Conservation (phyloP, 2,329 filamentous ascomycete genomes). For the Penicillium aurantiogriseum region DNA sequence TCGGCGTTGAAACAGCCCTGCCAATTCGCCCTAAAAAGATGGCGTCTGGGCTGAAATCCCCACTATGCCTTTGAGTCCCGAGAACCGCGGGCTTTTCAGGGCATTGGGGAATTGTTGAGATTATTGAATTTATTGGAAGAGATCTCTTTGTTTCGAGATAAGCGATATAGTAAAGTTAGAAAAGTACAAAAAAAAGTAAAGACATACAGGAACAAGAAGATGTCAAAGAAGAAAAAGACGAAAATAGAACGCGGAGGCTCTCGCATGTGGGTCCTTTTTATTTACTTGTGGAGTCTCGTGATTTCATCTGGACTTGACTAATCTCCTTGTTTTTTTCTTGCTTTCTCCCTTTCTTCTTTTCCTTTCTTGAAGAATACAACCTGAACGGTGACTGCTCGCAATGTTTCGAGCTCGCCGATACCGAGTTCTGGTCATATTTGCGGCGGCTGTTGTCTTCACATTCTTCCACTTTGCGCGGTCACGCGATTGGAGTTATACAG, state of each 20-base stretch:
- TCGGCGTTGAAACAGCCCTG: background rate
- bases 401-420: constrained; percentile 53
- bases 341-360: background rate
- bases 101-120: too few species aligned
- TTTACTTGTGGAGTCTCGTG: constrained; percentile 11
- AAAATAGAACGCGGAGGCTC: constrained; percentile 4
- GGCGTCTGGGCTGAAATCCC: constrained; percentile 2
- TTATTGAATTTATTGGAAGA: too few species aligned
- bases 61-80: constrained; percentile 2
- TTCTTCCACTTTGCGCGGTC: constrained; percentile 54
- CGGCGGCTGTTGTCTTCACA: constrained; percentile 43
- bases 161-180: too few species aligned
- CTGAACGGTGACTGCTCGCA: constrained; percentile 18
- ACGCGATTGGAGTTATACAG: constrained; percentile 35
- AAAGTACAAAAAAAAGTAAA: background rate
- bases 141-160: background rate
- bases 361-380: background rate
- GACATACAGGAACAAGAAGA: background rate
- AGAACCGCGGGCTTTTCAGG: background rate
- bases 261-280: constrained; percentile 6
- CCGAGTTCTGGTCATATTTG: constrained; percentile 47
- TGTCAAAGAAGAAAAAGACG: background rate
- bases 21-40: background rate
- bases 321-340: constrained; percentile 1
- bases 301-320: constrained; percentile 10